phyloP scores from a whole-genome alignment of 169 alveolate genomes.

The Plasmodium chabaudi region DNA sequence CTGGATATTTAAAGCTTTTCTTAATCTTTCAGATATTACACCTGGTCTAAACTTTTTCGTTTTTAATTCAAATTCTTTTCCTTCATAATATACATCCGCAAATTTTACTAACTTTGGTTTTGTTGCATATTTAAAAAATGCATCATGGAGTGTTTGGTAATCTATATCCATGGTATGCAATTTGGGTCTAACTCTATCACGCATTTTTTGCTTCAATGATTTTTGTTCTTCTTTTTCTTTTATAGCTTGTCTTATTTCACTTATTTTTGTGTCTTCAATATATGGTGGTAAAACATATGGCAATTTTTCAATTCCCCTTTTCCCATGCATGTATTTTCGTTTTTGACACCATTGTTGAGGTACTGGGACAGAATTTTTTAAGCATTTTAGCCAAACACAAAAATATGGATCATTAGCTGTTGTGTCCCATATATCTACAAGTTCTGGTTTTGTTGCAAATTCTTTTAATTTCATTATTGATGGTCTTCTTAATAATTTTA shows the following conservation, averaged over 20 bases:
- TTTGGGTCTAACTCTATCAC: constrained; percentile 98
- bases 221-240: constrained; percentile 95
- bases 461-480: constrained; percentile 78
- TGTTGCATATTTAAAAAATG: constrained; percentile 97
- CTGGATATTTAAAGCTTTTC: constrained; percentile 97
- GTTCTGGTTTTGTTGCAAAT: constrained; percentile 88
- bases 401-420: constrained; percentile 97
- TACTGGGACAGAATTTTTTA: constrained; percentile 96
- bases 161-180: constrained; percentile 97
- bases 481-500: constrained; percentile 72
- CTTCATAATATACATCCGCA: constrained; percentile 98
- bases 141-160: constrained; percentile 97
- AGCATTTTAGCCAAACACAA: constrained; percentile 94
- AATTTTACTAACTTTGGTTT: constrained; percentile 95
- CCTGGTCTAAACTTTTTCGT: constrained; percentile 97
- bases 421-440: constrained; percentile 96
- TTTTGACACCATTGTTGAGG: constrained; percentile 99
- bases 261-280: constrained; percentile 92
- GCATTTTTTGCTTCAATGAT: constrained; percentile 95
- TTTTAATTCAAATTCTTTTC: constrained; percentile 96
- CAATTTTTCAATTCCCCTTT: constrained; percentile 95
- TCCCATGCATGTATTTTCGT: constrained; percentile 95
- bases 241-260: constrained; percentile 92
- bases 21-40: constrained; percentile 92
- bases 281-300: constrained; percentile 96